Evolutionary conservation across 306 rosid genomes (phyloP), one percentile per base, ranked within the genome.

Genomic region (Gastrolobium villosum): DNA sequence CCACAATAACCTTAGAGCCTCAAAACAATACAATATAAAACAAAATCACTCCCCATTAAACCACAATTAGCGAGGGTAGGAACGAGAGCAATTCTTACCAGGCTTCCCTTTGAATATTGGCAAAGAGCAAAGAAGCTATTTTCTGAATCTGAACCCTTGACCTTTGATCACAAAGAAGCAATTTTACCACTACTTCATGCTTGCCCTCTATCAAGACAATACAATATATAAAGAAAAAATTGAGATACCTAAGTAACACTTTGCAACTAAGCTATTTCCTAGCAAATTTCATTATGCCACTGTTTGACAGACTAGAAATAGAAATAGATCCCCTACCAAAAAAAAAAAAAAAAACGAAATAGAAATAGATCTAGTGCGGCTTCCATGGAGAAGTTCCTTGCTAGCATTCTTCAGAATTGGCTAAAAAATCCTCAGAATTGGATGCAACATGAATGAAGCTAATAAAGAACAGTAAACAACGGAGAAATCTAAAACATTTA

Each of bases 321-420:
- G 26, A 20, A 20, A 20, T 20, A 20, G 26, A 20, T 20, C 26
- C 26, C 26, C 26, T 20, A 20, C 26, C 26, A 20, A 20, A 20
- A 20, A 20, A 20, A 20, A 20, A 20, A 20, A 20, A 20, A 20
- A 20, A 20, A 20, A 20, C 0, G 26, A 20, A 20, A 20, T 20
- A 75, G 96, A 92, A 64, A 95, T 91, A 65, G 99, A 95, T 88
- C 98, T 64, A 64, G 98, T 95, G 84, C 92, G 98, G 82, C 92
- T 87, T 83, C 99, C 99, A 71, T 95, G 98, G 62, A 95, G 94
- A 91, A 95, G 99, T 86, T 95, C 99, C 82, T 77, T 89, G 88
- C 94, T 91, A 53, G 99, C 99, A 89, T 95, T 92, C 85, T 92
- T 92, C 86, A 95, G 77, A 87, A 95, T 95, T 59, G 99, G 99